These are phyloP conservation scores for Pseudohyphozyma bogoriensis DNA, from an alignment of 768 basidiomycete species.

Conservation along the genomic window DNA sequence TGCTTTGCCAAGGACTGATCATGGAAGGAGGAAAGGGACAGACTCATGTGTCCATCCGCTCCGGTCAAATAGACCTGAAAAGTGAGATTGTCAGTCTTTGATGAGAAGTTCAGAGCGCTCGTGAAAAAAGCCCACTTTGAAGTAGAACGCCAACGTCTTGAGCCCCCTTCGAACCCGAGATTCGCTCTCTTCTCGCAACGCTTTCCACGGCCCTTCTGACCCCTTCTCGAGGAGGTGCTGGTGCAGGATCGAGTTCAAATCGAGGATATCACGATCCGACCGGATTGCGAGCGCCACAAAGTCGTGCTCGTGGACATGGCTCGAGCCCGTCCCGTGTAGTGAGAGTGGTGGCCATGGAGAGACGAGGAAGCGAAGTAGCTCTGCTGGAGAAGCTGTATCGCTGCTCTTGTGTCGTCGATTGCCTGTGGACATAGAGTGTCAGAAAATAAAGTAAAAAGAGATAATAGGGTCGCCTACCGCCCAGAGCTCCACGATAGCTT, in stretches of 20 bases:
- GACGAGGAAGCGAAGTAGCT: neutral
- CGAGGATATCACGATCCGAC: conserved; percentile 8
- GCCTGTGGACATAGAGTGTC: too few relatives aligned
- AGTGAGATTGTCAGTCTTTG: too few relatives aligned
- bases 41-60: neutral
- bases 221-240: too few relatives aligned
- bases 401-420: neutral
- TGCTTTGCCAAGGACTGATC: too few relatives aligned
- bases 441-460: too few relatives aligned
- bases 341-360: neutral
- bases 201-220: too few relatives aligned
- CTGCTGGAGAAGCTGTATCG: conserved; percentile 1
- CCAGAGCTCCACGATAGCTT: neutral
- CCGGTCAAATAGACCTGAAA: neutral
- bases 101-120: too few relatives aligned
- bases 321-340: too few relatives aligned
- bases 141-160: neutral
- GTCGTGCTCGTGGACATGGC: neutral
- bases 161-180: conserved; percentile 1
- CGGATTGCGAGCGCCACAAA: conserved; percentile 2
- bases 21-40: too few relatives aligned
- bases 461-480: too few relatives aligned
- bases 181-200: neutral
- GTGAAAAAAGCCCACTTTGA: too few relatives aligned
- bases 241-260: neutral